Conservation (phyloP, 805 yeast genomes). For the Ogataea naganishii region DNA sequence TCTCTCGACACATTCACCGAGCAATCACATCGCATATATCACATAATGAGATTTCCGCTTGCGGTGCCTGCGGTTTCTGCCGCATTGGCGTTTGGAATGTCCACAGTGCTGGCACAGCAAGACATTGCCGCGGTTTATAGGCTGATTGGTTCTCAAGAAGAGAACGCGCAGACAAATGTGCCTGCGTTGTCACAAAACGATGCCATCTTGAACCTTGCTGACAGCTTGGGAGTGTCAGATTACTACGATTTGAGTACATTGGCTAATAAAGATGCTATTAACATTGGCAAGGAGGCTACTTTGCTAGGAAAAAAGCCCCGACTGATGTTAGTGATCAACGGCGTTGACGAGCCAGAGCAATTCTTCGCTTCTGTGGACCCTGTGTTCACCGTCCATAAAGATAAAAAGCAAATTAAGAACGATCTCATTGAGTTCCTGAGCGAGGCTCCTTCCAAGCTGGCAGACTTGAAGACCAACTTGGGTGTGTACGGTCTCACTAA, state of each 20-base stretch:
- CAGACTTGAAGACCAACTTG: constrained; percentile 7
- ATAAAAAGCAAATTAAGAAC: constrained; percentile 1
- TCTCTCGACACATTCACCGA: too few species aligned
- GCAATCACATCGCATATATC: too few species aligned
- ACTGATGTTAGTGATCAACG: constrained; percentile 31
- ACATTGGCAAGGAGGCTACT: constrained; percentile 11
- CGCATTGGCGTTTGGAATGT: too few species aligned
- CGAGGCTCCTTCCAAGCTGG: constrained; percentile 16
- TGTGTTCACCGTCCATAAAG: constrained; percentile 7
- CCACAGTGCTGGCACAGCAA: too few species aligned
- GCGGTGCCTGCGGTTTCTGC: too few species aligned
- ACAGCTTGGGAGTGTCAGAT: constrained; percentile 32
- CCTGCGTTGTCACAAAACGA: constrained; percentile 18
- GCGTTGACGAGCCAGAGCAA: constrained; percentile 27
- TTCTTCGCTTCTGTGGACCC: constrained; percentile 19
- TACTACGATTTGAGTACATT: constrained; percentile 25
- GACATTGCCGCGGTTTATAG: constrained; percentile 20
- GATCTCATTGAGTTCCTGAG: constrained; percentile 14
- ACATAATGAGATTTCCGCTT: too few species aligned
- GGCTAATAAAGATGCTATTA: constrained; percentile 12
- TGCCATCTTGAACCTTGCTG: constrained; percentile 36
- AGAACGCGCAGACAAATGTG: background rate
- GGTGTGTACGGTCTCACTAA: constrained; percentile 16
- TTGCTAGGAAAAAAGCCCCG: constrained; percentile 15
- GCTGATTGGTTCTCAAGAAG: constrained; percentile 2